These are phyloP conservation scores for Rubia peregrina DNA, from an alignment of 305 asterid genomes.

Conservation along the genomic window DNA sequence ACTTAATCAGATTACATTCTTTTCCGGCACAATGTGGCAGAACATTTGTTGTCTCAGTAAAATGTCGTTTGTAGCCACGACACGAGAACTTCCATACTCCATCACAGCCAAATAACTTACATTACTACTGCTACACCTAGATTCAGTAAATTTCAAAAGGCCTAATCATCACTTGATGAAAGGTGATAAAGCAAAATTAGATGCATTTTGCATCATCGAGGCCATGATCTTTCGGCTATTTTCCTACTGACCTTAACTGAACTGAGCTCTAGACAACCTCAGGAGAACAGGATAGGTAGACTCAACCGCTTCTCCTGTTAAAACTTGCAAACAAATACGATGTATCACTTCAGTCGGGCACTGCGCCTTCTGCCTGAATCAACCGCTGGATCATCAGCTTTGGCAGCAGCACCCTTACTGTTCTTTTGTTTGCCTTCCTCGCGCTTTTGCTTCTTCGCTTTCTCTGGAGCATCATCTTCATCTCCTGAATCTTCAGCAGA, in stretches of 20 bases:
- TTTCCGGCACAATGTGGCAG: too few species aligned
- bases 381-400: slow-evolving; percentile 20
- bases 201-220: background rate
- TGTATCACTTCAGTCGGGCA: slow-evolving; percentile 32
- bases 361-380: slow-evolving; percentile 39
- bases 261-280: too few species aligned
- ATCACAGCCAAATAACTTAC: too few species aligned
- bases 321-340: background rate
- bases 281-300: background rate
- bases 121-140: background rate
- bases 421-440: background rate
- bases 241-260: too few species aligned
- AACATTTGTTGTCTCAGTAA: too few species aligned
- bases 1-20: too few species aligned
- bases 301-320: background rate
- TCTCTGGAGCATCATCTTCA: slow-evolving; percentile 12
- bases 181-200: background rate
- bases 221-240: background rate
- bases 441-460: background rate
- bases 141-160: background rate
- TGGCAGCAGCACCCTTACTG: background rate
- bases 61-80: too few species aligned
- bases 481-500: background rate
- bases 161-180: background rate
- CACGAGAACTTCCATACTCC: background rate